Evolutionary conservation across 2,329 filamentous ascomycete genomes (phyloP).

Genomic region (Atkinsonella texensis): DNA sequence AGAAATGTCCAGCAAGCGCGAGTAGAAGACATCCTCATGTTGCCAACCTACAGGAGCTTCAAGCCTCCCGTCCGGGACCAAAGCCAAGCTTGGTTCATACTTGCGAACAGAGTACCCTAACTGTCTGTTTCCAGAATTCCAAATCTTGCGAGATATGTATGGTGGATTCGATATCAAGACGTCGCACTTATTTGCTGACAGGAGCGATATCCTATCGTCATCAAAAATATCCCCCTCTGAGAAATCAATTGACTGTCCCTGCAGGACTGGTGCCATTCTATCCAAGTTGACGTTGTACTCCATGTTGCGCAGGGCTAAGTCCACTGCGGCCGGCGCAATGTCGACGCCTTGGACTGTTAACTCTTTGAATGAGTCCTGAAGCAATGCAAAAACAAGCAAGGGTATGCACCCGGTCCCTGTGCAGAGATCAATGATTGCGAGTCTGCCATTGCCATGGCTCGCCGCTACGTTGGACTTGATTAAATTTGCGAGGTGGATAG

Average conservation of each 20-base stretch:
- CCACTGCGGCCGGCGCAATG: conserved; percentile 52
- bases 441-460: conserved; percentile 8
- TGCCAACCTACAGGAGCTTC: conserved; percentile 19
- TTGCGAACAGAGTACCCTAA: conserved; percentile 64
- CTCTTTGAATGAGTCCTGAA: conserved; percentile 28
- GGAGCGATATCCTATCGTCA: conserved; percentile 21
- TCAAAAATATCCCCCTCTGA: conserved; percentile 37
- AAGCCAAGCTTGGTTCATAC: conserved; percentile 68
- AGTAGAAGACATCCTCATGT: conserved; percentile 52
- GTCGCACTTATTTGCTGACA: conserved; percentile 31
- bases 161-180: conserved; percentile 82
- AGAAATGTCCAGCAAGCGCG: conserved; percentile 46
- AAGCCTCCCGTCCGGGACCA: conserved; percentile 43
- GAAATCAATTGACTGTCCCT: conserved; percentile 29
- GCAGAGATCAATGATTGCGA: conserved; percentile 73
- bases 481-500: conserved; percentile 38
- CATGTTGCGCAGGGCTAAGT: conserved; percentile 54
- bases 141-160: conserved; percentile 57
- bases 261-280: conserved; percentile 10
- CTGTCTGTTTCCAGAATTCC: conserved; percentile 25
- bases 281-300: conserved; percentile 41
- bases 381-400: conserved; percentile 56
- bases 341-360: conserved; percentile 60
- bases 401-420: conserved; percentile 87
- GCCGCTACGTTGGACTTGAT: conserved; percentile 19